Conservation (phyloP, 176 grass and related monocot genomes). For the Ensete ventricosum region DNA sequence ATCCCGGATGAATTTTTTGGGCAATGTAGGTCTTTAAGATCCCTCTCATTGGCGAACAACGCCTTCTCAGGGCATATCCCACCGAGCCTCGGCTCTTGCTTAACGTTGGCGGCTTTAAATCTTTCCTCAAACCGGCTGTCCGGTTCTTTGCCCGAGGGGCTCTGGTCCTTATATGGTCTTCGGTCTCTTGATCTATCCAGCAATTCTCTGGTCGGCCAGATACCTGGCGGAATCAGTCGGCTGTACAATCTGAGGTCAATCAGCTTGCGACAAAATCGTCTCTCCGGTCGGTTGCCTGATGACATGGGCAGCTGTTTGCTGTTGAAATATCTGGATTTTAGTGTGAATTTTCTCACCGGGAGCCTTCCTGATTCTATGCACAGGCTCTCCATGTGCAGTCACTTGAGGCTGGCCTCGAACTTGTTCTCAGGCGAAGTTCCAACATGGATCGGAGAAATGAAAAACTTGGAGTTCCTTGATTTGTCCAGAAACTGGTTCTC, state of each 20-base stretch:
- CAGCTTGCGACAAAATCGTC: slow-evolving; percentile 54
- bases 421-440: slow-evolving; percentile 50
- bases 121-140: slow-evolving; percentile 71
- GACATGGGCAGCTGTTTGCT: slow-evolving; percentile 53
- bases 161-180: slow-evolving; percentile 70
- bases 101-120: slow-evolving; percentile 55
- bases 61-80: slow-evolving; percentile 55
- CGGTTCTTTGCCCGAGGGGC: slow-evolving; percentile 36
- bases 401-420: slow-evolving; percentile 50
- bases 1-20: slow-evolving; percentile 59
- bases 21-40: slow-evolving; percentile 55
- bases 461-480: slow-evolving; percentile 54
- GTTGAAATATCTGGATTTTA: slow-evolving; percentile 66
- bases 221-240: slow-evolving; percentile 45
- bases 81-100: slow-evolving; percentile 43
- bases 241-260: slow-evolving; percentile 39
- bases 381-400: slow-evolving; percentile 36
- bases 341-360: slow-evolving; percentile 57
- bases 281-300: slow-evolving; percentile 61
- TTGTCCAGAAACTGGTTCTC: slow-evolving; percentile 62
- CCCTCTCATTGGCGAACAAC: slow-evolving; percentile 51
- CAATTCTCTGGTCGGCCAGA: slow-evolving; percentile 49
- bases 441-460: slow-evolving; percentile 78
- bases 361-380: slow-evolving; percentile 51
- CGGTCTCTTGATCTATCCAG: slow-evolving; percentile 71